Percentiles rank a stretch among this genome's conserved stretches.
Conservation (phyloP, 768 basidiomycete genomes). For the Termitomyces heimii region DNA sequence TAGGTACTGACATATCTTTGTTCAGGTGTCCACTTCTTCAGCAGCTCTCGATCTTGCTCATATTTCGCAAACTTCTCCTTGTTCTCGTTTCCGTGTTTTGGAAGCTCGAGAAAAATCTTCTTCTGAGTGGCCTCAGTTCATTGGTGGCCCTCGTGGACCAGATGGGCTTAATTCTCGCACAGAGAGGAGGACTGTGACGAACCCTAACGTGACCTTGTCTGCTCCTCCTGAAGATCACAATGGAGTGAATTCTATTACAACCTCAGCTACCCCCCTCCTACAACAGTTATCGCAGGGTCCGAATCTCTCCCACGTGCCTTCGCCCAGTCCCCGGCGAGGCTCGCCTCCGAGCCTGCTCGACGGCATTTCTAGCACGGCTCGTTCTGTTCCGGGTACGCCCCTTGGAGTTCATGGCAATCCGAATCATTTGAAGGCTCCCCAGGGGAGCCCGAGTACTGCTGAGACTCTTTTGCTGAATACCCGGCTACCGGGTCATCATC, state of each 20-base stretch:
- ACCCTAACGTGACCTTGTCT: constrained; percentile 63
- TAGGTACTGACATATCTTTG: background rate
- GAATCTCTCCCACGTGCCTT: constrained; percentile 27
- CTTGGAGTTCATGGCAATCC: constrained; percentile 44
- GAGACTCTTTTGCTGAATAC: constrained; percentile 56
- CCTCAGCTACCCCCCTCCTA: constrained; percentile 57
- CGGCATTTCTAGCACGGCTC: constrained; percentile 51
- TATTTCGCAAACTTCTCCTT: constrained; percentile 74
- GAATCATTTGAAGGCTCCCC: constrained; percentile 60
- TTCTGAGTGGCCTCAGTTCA: constrained; percentile 94
- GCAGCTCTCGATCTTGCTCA: constrained; percentile 93
- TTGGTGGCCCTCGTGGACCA: constrained; percentile 52
- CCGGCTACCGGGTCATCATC: constrained; percentile 50
- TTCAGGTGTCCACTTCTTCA: constrained; percentile 77
- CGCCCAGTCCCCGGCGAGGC: constrained; percentile 61
- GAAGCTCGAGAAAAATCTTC: constrained; percentile 69
- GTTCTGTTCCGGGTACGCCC: constrained; percentile 83
- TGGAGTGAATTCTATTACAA: constrained; percentile 41
- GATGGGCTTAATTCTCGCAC: constrained; percentile 49
- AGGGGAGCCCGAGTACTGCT: constrained; percentile 60
- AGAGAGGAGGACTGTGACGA: constrained; percentile 71
- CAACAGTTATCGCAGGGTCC: constrained; percentile 54
- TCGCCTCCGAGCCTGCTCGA: constrained; percentile 69
- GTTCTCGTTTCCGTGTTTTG: constrained; percentile 51
- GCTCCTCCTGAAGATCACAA: constrained; percentile 44